Evolutionary conservation across 2,329 filamentous ascomycete species (phyloP), one percentile per base, ranked within the genome.

Genomic region (Pseudocercospora fijiensis): DNA sequence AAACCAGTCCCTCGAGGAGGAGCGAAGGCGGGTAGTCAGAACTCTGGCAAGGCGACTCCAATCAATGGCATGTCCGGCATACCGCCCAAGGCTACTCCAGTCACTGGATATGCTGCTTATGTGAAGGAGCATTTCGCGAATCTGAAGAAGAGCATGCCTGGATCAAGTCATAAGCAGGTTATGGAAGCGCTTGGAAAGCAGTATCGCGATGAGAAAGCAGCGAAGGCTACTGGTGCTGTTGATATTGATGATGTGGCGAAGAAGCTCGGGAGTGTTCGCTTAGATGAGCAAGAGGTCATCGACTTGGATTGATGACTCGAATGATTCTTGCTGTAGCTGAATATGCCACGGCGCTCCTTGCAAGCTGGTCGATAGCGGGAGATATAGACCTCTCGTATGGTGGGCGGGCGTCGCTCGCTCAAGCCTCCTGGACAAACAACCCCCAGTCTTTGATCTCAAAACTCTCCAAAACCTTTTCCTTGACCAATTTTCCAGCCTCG

Each of bases 371-470:
- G 20, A 41, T 41, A 18, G 37, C 37, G 18, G 18, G 16, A 51
- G 18, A 26, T n/a, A 26, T 51, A 13, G 13, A 51, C 13, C 4
- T 26, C 24, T 26, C 45, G 16, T 41, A 51, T 51, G 10, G 20
- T 26, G 20, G 20, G 20, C 20, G 6, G 6, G 10, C 20, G 13
- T 51, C 45, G 45, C 28, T 53, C 26, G 22, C 13, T 56, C 53
- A 56, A 7, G 37, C 51, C 41, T 62, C 60, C 30, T 67, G 61
- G 18, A 56, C 64, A 65, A 96, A 96, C 43, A 96, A 79, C 0
- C 81, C 83, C 90, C 90, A 96, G 74, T 96, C 90, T 78, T 87
- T 88, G 62, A 97, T 84, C 73, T 90, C 86, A 71, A 97, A 89
- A 0, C 83, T 88, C 74, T 86, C 83, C 82, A 91, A 86, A 69